phyloP scores from a whole-genome alignment of 192 early-diverging fungal genomes.

The Jimgerdemannia flammicorona region DNA sequence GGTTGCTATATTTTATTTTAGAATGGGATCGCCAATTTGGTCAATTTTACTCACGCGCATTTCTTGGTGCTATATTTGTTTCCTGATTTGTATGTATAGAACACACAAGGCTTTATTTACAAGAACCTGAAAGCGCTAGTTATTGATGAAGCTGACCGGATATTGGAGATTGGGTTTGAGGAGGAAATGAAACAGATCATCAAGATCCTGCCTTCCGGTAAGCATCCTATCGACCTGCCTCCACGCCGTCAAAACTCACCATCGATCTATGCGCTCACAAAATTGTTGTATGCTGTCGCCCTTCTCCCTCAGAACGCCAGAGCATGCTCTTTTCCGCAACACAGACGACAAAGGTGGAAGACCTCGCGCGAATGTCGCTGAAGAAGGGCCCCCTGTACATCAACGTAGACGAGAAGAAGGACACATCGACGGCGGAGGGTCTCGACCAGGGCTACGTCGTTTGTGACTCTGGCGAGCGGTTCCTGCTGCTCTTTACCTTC shows the following conservation, averaged over 20 bases:
- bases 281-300: no score
- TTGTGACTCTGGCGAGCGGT: constrained; percentile 87
- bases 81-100: constrained; percentile 32
- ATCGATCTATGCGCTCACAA: no score
- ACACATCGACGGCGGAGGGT: constrained; percentile 91
- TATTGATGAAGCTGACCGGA: constrained; percentile 98
- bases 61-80: no score
- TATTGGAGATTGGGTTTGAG: constrained; percentile 97
- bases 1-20: not conserved
- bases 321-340: constrained; percentile 99
- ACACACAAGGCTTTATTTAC: constrained; percentile 93
- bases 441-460: constrained; percentile 98
- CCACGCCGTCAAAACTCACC: no score
- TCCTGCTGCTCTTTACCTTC: constrained; percentile 98
- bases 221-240: not conserved
- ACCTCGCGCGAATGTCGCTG: constrained; percentile 96
- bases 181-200: constrained; percentile 99
- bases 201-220: constrained; percentile 84
- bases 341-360: constrained; percentile 97
- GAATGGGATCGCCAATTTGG: no score
- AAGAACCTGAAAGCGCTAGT: constrained; percentile 93
- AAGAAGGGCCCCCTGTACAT: constrained; percentile 97
- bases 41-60: no score
- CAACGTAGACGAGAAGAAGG: constrained; percentile 97
- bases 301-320: constrained; percentile 71